Conservation (phyloP, 2,329 filamentous ascomycete genomes). For the Colletotrichum abscissum region DNA sequence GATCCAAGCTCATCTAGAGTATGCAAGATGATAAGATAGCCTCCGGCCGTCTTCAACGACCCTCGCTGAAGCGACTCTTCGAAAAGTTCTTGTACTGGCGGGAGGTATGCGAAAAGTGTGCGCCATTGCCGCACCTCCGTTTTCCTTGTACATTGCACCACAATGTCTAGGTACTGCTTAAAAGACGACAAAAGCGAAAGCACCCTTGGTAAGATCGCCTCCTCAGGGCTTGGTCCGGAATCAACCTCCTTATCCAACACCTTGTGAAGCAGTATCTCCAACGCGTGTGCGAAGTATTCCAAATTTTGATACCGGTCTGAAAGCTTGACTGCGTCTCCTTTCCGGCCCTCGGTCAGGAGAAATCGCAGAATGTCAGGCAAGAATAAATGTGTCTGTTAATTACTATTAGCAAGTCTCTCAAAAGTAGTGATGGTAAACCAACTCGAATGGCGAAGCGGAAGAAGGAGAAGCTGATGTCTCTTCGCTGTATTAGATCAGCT, state of each 20-base stretch:
- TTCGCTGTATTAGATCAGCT: conserved; percentile 90
- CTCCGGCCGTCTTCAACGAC: conserved; percentile 92
- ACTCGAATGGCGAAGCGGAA: conserved; percentile 90
- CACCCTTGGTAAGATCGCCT: conserved; percentile 73
- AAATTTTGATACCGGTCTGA: conserved; percentile 88
- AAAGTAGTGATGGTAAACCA: conserved; percentile 87
- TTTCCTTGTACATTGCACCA: conserved; percentile 96
- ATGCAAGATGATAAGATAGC: conserved; percentile 95
- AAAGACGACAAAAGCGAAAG: conserved; percentile 76
- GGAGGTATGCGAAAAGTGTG: conserved; percentile 91
- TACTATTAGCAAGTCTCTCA: conserved; percentile 70
- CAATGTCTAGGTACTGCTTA: conserved; percentile 90
- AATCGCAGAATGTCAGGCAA: conserved; percentile 87
- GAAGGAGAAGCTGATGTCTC: conserved; percentile 91
- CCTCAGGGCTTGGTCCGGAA: conserved; percentile 69
- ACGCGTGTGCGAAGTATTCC: conserved; percentile 91
- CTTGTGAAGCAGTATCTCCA: conserved; percentile 92
- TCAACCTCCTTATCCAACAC: conserved; percentile 97
- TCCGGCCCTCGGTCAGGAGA: conserved; percentile 80
- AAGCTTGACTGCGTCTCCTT: conserved; percentile 82
- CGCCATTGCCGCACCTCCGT: conserved; percentile 96
- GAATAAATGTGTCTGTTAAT: conserved; percentile 84
- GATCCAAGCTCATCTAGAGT: conserved; percentile 78
- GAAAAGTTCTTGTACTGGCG: conserved; percentile 90
- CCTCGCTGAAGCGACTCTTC: conserved; percentile 89